Percentiles rank a stretch among this genome's conserved stretches.
Evolutionary conservation across 495 filamentous ascomycete genomes (phyloP).

Genomic region (Astrothelium macrocarpum): DNA sequence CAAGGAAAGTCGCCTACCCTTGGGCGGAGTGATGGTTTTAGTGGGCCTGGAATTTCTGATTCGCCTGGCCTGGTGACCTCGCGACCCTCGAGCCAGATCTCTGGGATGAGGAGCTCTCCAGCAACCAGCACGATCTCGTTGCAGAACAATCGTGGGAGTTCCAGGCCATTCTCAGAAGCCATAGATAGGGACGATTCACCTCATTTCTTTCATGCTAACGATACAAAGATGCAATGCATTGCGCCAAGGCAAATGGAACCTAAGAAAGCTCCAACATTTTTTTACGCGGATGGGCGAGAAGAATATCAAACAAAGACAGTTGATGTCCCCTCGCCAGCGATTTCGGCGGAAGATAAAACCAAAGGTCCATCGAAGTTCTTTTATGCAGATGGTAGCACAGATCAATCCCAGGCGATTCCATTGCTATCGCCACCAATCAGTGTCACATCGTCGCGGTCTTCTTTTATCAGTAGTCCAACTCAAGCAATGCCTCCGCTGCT

Average conservation of each 20-base stretch:
- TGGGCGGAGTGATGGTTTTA: slow-evolving; percentile 12
- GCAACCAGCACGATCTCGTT: background rate
- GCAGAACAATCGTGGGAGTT: background rate
- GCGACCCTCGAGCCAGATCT: slow-evolving; percentile 21
- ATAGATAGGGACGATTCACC: slow-evolving; percentile 1
- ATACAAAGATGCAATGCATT: slow-evolving; percentile 20
- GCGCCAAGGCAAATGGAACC: slow-evolving; percentile 16
- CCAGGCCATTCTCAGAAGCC: background rate
- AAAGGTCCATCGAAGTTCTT: slow-evolving; percentile 28
- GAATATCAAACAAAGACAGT: slow-evolving; percentile 15
- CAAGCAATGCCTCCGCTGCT: slow-evolving; percentile 18
- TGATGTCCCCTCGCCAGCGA: slow-evolving; percentile 22
- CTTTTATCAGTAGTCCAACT: slow-evolving; percentile 13
- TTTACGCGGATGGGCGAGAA: slow-evolving; percentile 31
- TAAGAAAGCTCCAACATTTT: slow-evolving; percentile 29
- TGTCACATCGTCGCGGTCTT: slow-evolving; percentile 18
- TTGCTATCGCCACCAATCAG: slow-evolving; percentile 21
- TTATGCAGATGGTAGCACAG: slow-evolving; percentile 42
- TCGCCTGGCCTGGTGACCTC: background rate
- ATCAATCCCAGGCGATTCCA: background rate
- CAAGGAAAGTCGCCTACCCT: slow-evolving; percentile 15
- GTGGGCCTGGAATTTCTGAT: background rate
- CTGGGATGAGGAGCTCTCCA: background rate
- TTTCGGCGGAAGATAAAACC: slow-evolving; percentile 17
- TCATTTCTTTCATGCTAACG: slow-evolving; percentile 34